Evolutionary conservation across 2,329 filamentous ascomycete genomes (phyloP).

Genomic region (Exserohilum turcica): DNA sequence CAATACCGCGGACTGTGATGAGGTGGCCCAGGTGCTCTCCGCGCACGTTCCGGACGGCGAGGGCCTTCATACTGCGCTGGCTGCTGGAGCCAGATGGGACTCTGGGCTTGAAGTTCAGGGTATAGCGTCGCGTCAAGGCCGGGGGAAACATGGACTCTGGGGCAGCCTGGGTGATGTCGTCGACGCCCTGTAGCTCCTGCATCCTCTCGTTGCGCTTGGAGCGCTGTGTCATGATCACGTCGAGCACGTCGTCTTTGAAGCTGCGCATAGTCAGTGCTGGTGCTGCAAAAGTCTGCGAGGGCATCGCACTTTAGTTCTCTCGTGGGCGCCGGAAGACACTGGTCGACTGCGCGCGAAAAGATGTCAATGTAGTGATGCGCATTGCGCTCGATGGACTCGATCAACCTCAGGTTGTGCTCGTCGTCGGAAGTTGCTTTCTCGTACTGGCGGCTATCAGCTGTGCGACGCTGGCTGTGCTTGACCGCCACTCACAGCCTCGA

Average conservation of each 20-base stretch:
- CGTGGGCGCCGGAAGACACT: slow-evolving; percentile 77
- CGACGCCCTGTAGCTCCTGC: slow-evolving; percentile 50
- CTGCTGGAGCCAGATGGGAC: slow-evolving; percentile 72
- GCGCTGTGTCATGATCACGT: slow-evolving; percentile 93
- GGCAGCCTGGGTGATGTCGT: slow-evolving; percentile 62
- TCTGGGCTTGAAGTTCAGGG: slow-evolving; percentile 91
- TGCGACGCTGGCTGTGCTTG: slow-evolving; percentile 39
- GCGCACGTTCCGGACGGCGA: slow-evolving; percentile 91
- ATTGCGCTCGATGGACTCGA: slow-evolving; percentile 85
- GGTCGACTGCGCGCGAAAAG: slow-evolving; percentile 85
- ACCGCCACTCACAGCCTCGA: slow-evolving; percentile 63
- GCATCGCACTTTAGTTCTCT: slow-evolving; percentile 72
- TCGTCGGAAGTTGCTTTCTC: slow-evolving; percentile 70
- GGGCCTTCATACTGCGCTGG: slow-evolving; percentile 62
- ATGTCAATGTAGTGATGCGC: slow-evolving; percentile 96
- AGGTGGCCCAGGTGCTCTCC: slow-evolving; percentile 91
- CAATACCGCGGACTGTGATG: slow-evolving; percentile 92
- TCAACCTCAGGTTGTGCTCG: slow-evolving; percentile 67
- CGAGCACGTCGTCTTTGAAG: slow-evolving; percentile 96
- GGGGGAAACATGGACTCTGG: slow-evolving; percentile 84
- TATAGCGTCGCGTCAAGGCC: slow-evolving; percentile 90
- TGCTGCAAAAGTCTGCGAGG: neutral
- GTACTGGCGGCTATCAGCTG: slow-evolving; percentile 61
- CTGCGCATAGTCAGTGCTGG: slow-evolving; percentile 53
- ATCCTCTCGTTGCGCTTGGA: slow-evolving; percentile 83